These are phyloP conservation scores for Fusarium napiforme DNA, from an alignment of 2,329 filamentous ascomycete species.

Conservation along the genomic window DNA sequence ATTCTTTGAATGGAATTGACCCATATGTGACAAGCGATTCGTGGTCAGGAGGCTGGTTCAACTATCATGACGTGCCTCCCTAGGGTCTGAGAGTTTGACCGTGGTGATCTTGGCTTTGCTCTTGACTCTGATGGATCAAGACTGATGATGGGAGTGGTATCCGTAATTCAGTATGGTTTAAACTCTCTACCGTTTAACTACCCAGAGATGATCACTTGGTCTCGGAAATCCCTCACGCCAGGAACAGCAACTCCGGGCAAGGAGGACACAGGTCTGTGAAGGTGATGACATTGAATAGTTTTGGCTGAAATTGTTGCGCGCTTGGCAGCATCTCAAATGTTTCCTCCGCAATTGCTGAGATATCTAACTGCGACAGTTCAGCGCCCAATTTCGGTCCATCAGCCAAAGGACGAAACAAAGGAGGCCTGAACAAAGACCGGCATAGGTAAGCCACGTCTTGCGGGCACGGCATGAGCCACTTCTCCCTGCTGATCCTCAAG, in stretches of 20 bases:
- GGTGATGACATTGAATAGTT: not conserved
- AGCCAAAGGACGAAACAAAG: slow-evolving; percentile 30
- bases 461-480: slow-evolving; percentile 33
- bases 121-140: slow-evolving; percentile 4
- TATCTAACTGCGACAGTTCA: slow-evolving; percentile 16
- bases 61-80: slow-evolving; percentile 18
- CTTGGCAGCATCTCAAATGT: slow-evolving; percentile 10
- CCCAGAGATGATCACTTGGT: slow-evolving; percentile 13
- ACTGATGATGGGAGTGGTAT: not conserved
- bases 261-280: not conserved
- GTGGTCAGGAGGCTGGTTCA: slow-evolving; percentile 7
- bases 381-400: slow-evolving; percentile 21
- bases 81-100: not conserved
- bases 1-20: slow-evolving; percentile 1
- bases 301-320: slow-evolving; percentile 1
- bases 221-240: slow-evolving; percentile 28
- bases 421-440: slow-evolving; percentile 21
- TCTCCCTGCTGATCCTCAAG: slow-evolving; percentile 23
- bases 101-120: slow-evolving; percentile 4
- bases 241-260: slow-evolving; percentile 23
- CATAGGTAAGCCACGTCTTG: slow-evolving; percentile 40
- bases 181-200: slow-evolving; percentile 30
- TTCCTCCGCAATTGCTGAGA: not conserved
- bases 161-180: slow-evolving; percentile 16
- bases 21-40: slow-evolving; percentile 3